phyloP scores from a whole-genome alignment of 164 flowering plant species.

The Tetrastigma voinierianum region DNA sequence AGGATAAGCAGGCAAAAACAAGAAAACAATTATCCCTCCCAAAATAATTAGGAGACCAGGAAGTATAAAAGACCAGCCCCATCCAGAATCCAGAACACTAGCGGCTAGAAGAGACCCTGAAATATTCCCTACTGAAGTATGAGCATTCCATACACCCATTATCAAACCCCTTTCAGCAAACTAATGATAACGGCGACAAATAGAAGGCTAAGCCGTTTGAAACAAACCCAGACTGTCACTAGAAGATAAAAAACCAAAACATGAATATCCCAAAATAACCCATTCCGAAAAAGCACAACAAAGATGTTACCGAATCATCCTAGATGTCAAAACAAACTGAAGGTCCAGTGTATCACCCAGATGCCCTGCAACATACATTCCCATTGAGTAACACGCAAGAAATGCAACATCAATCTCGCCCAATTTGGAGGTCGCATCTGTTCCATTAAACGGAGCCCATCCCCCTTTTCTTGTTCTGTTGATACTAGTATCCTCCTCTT shows the following conservation, averaged over 20 bases:
- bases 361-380: slow-evolving; percentile 92
- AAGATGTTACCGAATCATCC: slow-evolving; percentile 93
- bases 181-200: slow-evolving; percentile 93
- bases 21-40: slow-evolving; percentile 71
- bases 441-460: slow-evolving; percentile 82
- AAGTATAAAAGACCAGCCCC: slow-evolving; percentile 95
- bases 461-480: slow-evolving; percentile 26
- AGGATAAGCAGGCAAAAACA: slow-evolving; percentile 85
- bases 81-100: slow-evolving; percentile 67
- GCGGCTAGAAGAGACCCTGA: slow-evolving; percentile 83
- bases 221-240: slow-evolving; percentile 91
- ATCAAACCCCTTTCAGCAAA: slow-evolving; percentile 91
- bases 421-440: slow-evolving; percentile 71
- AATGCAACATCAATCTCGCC: slow-evolving; percentile 93
- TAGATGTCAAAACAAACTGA: slow-evolving; percentile 63
- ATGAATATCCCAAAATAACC: slow-evolving; percentile 80
- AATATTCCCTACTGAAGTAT: slow-evolving; percentile 85
- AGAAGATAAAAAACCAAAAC: slow-evolving; percentile 61
- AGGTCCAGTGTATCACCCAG: slow-evolving; percentile 80
- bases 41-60: slow-evolving; percentile 65
- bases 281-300: slow-evolving; percentile 78
- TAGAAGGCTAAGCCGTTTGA: slow-evolving; percentile 98
- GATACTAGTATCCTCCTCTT: slow-evolving; percentile 16
- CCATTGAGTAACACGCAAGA: slow-evolving; percentile 76
- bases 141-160: slow-evolving; percentile 95